These are phyloP conservation scores for Carex kokanica DNA, from an alignment of 176 grass and related monocot genomes.

Conservation along the genomic window DNA sequence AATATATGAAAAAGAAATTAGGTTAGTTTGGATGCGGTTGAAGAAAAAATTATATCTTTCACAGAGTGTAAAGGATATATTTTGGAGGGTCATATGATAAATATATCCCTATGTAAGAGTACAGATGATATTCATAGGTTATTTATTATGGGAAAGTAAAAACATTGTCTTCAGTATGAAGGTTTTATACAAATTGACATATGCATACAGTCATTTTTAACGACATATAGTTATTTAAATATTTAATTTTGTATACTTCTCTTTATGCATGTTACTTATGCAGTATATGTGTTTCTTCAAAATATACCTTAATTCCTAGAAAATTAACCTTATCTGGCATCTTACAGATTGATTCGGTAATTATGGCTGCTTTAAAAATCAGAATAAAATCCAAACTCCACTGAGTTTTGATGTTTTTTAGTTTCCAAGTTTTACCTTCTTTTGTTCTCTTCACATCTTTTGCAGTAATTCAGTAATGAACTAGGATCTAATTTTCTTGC, in stretches of 20 bases:
- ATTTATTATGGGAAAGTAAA: too few species aligned
- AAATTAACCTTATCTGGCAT: neutral
- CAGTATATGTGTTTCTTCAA: neutral
- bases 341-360: neutral
- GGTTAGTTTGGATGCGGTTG: too few species aligned
- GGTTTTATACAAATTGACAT: neutral
- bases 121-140: too few species aligned
- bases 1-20: too few species aligned
- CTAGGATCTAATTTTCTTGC: conserved; percentile 59
- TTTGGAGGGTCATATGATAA: too few species aligned
- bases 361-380: neutral
- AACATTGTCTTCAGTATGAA: too few species aligned
- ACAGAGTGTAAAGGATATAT: too few species aligned
- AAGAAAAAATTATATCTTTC: too few species aligned
- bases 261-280: conserved; percentile 6
- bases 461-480: conserved; percentile 62
- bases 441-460: conserved; percentile 85
- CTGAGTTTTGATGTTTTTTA: too few species aligned
- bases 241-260: neutral
- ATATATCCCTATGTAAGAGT: too few species aligned
- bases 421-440: conserved; percentile 70
- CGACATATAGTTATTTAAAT: neutral
- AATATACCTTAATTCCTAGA: neutral
- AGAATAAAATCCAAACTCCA: too few species aligned
- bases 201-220: neutral